These are phyloP conservation scores for Fusarium vanettenii DNA, from an alignment of 2,329 filamentous ascomycete genomes.

Conservation along the genomic window DNA sequence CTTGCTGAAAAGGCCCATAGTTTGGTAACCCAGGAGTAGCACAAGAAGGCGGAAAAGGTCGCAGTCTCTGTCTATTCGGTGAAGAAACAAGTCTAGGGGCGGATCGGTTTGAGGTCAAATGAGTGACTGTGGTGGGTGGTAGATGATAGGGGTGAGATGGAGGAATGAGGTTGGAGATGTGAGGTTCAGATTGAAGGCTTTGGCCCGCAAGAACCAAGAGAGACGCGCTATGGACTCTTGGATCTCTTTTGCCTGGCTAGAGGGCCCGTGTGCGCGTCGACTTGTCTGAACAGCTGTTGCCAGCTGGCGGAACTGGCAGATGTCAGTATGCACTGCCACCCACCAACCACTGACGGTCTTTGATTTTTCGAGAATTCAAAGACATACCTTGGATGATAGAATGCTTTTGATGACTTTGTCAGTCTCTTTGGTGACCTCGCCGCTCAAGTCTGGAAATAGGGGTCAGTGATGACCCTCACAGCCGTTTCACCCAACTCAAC, in stretches of 20 bases:
- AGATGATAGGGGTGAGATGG: conserved; percentile 17
- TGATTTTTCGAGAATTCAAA: not conserved
- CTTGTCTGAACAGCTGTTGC: conserved; percentile 7
- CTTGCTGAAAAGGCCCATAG: conserved; percentile 38
- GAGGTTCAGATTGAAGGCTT: not conserved
- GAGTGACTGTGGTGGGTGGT: conserved; percentile 1
- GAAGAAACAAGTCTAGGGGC: not conserved
- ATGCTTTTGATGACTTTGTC: not conserved
- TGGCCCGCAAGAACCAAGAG: not conserved
- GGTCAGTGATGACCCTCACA: not conserved
- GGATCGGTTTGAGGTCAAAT: not conserved
- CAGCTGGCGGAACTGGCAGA: conserved; percentile 28
- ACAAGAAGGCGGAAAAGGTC: not conserved
- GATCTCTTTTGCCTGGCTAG: not conserved
- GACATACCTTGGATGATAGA: not conserved
- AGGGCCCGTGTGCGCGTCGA: not conserved
- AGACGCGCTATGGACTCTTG: not conserved
- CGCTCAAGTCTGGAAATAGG: not conserved
- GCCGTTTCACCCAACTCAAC: not conserved
- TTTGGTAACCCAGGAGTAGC: not conserved
- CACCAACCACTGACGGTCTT: not conserved
- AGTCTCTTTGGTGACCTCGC: not conserved
- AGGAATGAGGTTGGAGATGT: not conserved
- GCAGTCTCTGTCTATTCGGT: not conserved
- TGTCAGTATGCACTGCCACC: not conserved